These are phyloP conservation scores for Penicillium sp. DNA, from an alignment of 2,329 filamentous ascomycete species.

Conservation along the genomic window DNA sequence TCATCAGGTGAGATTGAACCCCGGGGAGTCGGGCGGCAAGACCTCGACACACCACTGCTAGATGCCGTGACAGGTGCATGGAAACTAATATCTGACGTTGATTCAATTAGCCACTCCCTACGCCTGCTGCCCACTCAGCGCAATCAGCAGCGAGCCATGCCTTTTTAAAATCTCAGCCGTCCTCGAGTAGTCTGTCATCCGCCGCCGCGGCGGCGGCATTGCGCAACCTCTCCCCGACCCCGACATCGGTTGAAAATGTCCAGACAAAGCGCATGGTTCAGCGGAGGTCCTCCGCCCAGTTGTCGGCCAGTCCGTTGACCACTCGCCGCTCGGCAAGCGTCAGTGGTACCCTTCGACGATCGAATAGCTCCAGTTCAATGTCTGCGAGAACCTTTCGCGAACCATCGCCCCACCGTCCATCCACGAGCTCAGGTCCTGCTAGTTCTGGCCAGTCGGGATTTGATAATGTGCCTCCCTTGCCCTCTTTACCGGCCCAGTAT, in stretches of 20 bases:
- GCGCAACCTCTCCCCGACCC: slow-evolving; percentile 68
- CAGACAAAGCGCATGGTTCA: slow-evolving; percentile 81
- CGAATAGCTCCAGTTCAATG: slow-evolving; percentile 74
- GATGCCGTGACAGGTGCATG: too few species aligned
- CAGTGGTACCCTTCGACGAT: slow-evolving; percentile 52
- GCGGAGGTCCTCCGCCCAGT: slow-evolving; percentile 66
- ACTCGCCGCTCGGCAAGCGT: slow-evolving; percentile 38
- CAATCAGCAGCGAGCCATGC: slow-evolving; percentile 75
- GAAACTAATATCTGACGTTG: slow-evolving; percentile 11
- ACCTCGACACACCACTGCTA: too few species aligned
- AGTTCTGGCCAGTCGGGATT: slow-evolving; percentile 22
- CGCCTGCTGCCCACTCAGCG: slow-evolving; percentile 63
- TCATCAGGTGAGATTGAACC: slow-evolving; percentile 25
- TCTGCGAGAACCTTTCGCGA: slow-evolving; percentile 80
- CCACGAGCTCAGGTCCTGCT: slow-evolving; percentile 43
- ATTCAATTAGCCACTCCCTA: slow-evolving; percentile 53
- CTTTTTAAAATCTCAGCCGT: slow-evolving; percentile 62
- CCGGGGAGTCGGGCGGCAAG: not conserved
- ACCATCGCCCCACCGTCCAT: slow-evolving; percentile 53
- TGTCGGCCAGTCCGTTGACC: slow-evolving; percentile 50
- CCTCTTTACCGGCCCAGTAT: slow-evolving; percentile 58
- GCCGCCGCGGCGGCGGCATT: slow-evolving; percentile 83
- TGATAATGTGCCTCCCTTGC: slow-evolving; percentile 63
- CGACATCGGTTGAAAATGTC: slow-evolving; percentile 71
- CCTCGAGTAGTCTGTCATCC: slow-evolving; percentile 65